Evolutionary conservation across 2,329 filamentous ascomycete genomes (phyloP).

Genomic region (Fusarium secorum): DNA sequence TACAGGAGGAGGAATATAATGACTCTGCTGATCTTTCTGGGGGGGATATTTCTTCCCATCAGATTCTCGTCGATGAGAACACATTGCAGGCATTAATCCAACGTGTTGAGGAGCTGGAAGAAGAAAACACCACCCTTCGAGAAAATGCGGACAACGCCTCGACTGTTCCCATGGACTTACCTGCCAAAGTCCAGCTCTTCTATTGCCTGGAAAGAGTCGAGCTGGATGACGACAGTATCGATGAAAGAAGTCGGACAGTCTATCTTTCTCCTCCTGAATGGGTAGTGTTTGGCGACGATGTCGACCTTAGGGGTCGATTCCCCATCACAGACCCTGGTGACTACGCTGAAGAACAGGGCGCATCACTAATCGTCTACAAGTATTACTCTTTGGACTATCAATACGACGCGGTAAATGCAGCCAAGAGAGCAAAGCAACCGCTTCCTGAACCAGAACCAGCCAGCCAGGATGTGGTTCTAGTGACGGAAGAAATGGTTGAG

Average conservation of each 20-base stretch:
- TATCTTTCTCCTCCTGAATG: constrained; percentile 4
- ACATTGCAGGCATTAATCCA: not conserved
- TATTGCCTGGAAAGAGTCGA: not conserved
- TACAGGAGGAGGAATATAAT: not conserved
- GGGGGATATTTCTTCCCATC: not conserved
- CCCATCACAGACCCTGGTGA: not conserved
- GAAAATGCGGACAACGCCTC: not conserved
- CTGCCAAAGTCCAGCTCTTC: not conserved
- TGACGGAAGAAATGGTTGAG: constrained; percentile 4
- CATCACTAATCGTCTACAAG: not conserved
- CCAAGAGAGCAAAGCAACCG: not conserved
- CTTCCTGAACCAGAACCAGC: not conserved
- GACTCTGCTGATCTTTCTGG: accelerated
- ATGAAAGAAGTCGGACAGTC: not conserved
- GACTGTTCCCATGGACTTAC: not conserved
- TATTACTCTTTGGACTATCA: not conserved
- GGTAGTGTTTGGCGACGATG: not conserved
- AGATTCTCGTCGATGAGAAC: not conserved
- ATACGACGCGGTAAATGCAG: not conserved
- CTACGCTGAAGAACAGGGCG: not conserved
- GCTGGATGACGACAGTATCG: accelerated
- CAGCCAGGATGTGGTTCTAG: not conserved
- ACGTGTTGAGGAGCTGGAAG: not conserved
- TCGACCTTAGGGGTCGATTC: not conserved
- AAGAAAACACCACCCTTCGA: not conserved